Evolutionary conservation across 768 basidiomycete species (phyloP).

Genomic region (Podaxis rugospora): DNA sequence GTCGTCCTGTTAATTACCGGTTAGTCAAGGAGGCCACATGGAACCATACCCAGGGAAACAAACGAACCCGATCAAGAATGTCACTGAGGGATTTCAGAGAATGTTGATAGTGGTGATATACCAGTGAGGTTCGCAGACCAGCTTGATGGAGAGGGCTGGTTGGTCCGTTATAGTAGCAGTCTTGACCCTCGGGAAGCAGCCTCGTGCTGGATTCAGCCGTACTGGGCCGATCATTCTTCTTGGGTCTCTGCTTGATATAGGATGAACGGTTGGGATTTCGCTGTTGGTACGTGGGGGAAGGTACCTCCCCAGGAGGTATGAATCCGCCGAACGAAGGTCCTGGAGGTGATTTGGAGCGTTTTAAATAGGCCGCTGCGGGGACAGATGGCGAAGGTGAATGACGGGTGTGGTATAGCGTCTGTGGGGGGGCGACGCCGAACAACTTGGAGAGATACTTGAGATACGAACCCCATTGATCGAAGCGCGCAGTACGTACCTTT

Average conservation of each 20-base stretch:
- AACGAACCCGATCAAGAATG: conserved; percentile 71
- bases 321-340: conserved; percentile 17
- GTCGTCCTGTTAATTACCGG: conserved; percentile 56
- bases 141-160: conserved; percentile 13
- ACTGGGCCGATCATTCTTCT: conserved; percentile 43
- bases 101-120: conserved; percentile 76
- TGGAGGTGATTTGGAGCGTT: conserved; percentile 9
- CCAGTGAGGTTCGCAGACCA: conserved; percentile 32
- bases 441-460: conserved; percentile 39
- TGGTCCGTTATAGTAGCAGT: conserved; percentile 8
- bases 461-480: background rate
- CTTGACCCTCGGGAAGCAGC: conserved; percentile 36
- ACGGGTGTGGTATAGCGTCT: conserved; percentile 71
- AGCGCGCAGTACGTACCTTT: conserved; percentile 45
- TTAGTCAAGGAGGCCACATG: conserved; percentile 6
- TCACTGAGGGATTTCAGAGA: conserved; percentile 78
- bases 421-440: conserved; percentile 79
- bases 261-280: conserved; percentile 47
- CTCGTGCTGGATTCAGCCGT: conserved; percentile 60
- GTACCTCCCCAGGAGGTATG: conserved; percentile 15
- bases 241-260: conserved; percentile 39
- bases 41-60: background rate
- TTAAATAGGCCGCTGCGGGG: conserved; percentile 16
- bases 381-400: conserved; percentile 36
- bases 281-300: conserved; percentile 18